A percentile compares a stretch with the other conserved stretches of the same genome.
Evolutionary conservation across 2,329 filamentous ascomycete species (phyloP).

Genomic region (Sclerotinia spermophila): DNA sequence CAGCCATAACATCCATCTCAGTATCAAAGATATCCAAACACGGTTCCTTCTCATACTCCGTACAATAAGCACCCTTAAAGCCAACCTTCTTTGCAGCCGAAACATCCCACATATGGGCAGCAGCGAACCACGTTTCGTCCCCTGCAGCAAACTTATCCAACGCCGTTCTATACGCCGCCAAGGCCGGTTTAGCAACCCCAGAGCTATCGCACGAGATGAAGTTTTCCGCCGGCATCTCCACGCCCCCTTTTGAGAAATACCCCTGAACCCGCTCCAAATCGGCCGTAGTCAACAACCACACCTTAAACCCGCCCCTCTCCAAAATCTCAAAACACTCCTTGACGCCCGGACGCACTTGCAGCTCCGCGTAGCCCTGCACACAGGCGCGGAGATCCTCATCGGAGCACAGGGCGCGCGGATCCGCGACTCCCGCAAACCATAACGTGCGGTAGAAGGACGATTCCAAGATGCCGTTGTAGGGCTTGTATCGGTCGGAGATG

Average conservation of each 20-base stretch:
- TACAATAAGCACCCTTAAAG: constrained; percentile 51
- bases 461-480: constrained; percentile 43
- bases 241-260: constrained; percentile 47
- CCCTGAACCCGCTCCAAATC: constrained; percentile 47
- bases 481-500: constrained; percentile 43
- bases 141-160: constrained; percentile 41
- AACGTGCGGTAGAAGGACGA: constrained; percentile 49
- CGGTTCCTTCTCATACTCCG: constrained; percentile 50
- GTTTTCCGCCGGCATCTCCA: constrained; percentile 49
- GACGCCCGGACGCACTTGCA: constrained; percentile 40
- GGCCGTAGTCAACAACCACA: constrained; percentile 52
- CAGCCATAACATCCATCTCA: constrained; percentile 49
- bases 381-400: constrained; percentile 43
- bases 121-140: constrained; percentile 51
- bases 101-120: constrained; percentile 59
- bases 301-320: constrained; percentile 45
- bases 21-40: constrained; percentile 46
- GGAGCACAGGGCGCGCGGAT: constrained; percentile 42
- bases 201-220: constrained; percentile 49
- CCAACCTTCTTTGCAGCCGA: constrained; percentile 48
- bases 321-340: constrained; percentile 44
- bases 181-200: constrained; percentile 50
- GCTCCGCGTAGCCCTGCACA: constrained; percentile 39
- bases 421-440: constrained; percentile 42
- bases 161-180: constrained; percentile 43